Conservation (phyloP, 805 yeast genomes). For the Blastobotrys parvus region DNA sequence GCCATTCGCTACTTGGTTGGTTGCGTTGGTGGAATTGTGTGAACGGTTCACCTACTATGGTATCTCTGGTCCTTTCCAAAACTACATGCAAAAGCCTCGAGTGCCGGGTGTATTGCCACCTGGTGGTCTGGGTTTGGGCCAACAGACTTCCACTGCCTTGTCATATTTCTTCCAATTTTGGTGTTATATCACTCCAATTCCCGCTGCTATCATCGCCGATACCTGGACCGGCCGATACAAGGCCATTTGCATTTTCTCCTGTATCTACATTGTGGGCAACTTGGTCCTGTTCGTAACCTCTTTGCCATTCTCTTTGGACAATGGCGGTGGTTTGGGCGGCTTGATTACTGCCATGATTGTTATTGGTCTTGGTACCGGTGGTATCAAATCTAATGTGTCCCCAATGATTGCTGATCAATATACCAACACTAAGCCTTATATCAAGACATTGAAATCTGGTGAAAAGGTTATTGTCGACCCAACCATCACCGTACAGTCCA, state of each 20-base stretch:
- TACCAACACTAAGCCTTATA: slow-evolving; percentile 50
- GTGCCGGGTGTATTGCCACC: slow-evolving; percentile 25
- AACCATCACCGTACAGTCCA: slow-evolving; percentile 59
- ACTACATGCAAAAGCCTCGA: slow-evolving; percentile 53
- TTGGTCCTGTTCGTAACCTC: slow-evolving; percentile 62
- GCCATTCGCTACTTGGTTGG: slow-evolving; percentile 52
- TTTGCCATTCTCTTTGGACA: slow-evolving; percentile 45
- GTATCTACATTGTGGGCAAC: slow-evolving; percentile 53
- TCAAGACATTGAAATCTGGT: slow-evolving; percentile 51
- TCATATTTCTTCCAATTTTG: slow-evolving; percentile 72
- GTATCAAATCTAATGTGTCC: slow-evolving; percentile 69
- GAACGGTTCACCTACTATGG: slow-evolving; percentile 82
- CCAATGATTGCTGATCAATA: slow-evolving; percentile 71
- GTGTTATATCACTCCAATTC: slow-evolving; percentile 73
- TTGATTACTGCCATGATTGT: slow-evolving; percentile 46
- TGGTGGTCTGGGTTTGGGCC: slow-evolving; percentile 53
- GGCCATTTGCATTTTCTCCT: slow-evolving; percentile 55
- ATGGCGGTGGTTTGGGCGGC: slow-evolving; percentile 51
- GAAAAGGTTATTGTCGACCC: slow-evolving; percentile 65
- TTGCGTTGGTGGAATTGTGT: slow-evolving; percentile 65
- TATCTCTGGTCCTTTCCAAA: slow-evolving; percentile 64
- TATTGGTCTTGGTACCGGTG: slow-evolving; percentile 73
- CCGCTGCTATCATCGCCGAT: slow-evolving; percentile 71
- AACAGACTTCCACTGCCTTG: slow-evolving; percentile 60
- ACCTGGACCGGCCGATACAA: slow-evolving; percentile 64